Conservation (phyloP, 768 basidiomycete species). For the Chlorophyllum brunneum region DNA sequence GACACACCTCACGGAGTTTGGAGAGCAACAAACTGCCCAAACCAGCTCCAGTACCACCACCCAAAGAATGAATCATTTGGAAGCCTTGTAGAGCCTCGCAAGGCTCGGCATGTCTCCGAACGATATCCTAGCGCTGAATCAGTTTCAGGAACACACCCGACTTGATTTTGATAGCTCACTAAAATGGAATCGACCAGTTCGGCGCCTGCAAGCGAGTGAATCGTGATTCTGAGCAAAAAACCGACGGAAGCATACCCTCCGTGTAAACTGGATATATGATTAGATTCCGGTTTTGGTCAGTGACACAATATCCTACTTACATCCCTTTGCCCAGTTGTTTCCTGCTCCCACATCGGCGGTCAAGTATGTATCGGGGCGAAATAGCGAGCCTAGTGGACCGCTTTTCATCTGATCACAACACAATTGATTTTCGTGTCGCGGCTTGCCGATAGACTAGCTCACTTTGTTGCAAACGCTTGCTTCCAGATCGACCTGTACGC, state of each 20-base stretch:
- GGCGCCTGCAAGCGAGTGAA: slow-evolving; percentile 50
- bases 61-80: slow-evolving; percentile 85
- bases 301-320: slow-evolving; percentile 46
- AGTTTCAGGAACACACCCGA: background rate
- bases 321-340: slow-evolving; percentile 97
- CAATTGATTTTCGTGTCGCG: too few species aligned
- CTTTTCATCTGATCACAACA: slow-evolving; percentile 51
- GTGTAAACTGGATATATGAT: slow-evolving; percentile 64
- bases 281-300: too few species aligned
- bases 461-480: slow-evolving; percentile 80
- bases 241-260: slow-evolving; percentile 53
- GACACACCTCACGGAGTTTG: slow-evolving; percentile 72
- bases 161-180: slow-evolving; percentile 27
- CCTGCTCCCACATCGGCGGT: slow-evolving; percentile 64
- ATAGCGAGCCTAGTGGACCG: slow-evolving; percentile 69
- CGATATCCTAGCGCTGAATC: slow-evolving; percentile 48
- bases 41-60: slow-evolving; percentile 89
- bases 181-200: slow-evolving; percentile 87
- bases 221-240: background rate
- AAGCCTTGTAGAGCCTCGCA: slow-evolving; percentile 91
- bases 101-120: slow-evolving; percentile 74
- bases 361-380: slow-evolving; percentile 85
- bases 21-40: slow-evolving; percentile 76
- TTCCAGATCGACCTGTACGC: slow-evolving; percentile 89
- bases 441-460: slow-evolving; percentile 20